phyloP scores from a whole-genome alignment of 1,139 yeast genomes.

The Saccharomycopsis hybrid region DNA sequence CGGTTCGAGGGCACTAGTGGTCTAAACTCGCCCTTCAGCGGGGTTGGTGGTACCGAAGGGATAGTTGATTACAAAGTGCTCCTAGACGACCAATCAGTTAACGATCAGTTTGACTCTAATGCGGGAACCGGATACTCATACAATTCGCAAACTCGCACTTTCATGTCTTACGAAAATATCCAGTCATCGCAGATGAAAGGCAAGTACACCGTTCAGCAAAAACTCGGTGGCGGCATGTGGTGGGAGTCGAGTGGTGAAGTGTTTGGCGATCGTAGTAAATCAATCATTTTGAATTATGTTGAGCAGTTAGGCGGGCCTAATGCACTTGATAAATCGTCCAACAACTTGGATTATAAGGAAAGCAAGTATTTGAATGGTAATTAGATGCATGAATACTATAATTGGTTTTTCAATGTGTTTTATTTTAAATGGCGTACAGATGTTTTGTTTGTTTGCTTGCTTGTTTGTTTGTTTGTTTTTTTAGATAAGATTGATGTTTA shows the following conservation, averaged over 20 bases:
- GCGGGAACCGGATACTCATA: conserved; percentile 57
- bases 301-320: conserved; percentile 35
- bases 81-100: conserved; percentile 37
- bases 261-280: conserved; percentile 28
- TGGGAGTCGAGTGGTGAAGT: conserved; percentile 88
- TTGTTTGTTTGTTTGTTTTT: no score
- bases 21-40: conserved; percentile 40
- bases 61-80: conserved; percentile 48
- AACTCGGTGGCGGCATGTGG: conserved; percentile 83
- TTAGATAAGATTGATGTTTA: no score
- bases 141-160: conserved; percentile 33
- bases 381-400: no score
- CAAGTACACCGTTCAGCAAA: conserved; percentile 39
- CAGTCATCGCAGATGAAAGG: conserved; percentile 55
- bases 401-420: no score
- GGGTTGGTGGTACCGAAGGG: conserved; percentile 49
- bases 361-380: conserved; percentile 7
- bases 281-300: conserved; percentile 39
- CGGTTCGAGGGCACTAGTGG: conserved; percentile 46
- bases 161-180: conserved; percentile 64
- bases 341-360: conserved; percentile 9
- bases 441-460: no score
- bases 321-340: conserved; percentile 22
- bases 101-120: conserved; percentile 38
- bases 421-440: no score